Evolutionary conservation across 495 filamentous ascomycete species (phyloP), one percentile per base, ranked within the genome.

Genomic region (Alectoria sarmentosa): DNA sequence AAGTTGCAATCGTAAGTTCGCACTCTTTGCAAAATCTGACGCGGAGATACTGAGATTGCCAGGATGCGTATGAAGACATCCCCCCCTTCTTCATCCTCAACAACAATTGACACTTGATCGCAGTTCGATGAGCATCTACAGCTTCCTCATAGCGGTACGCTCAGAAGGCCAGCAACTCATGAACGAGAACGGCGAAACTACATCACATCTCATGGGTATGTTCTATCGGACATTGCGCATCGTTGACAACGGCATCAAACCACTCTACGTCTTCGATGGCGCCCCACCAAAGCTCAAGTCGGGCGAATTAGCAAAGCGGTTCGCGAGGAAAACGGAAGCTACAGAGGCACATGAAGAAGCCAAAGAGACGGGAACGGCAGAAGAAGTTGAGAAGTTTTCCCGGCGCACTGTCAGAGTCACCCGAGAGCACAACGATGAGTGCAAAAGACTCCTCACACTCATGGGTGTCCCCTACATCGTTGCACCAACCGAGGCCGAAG

Each of bases 41-140:
- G 4, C 32, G 26, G 4, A 60, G 8, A 46, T 59, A 57, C 63
- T 65, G n/a, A 64, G 57, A 34, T 30, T 17, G 48, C 41, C 70
- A 93, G 89, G 91, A 96, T 88, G 92, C 91, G 91, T 96, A 88
- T 62, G 88, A 11, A 36, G 30, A 21, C 17, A 55, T 55, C 30
- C 30, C 77, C 56, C 30, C 26, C 17, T n/a, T 15, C 36, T n/a
- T 26, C 28, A 14, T 37, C 36, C 41, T 28, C 4, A 63, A 63
- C 11, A 44, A 54, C 11, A 10, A 34, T 58, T 62, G 48, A 60
- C 48, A 64, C 55, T 15, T 38, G 54, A 23, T 23, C 0, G 66
- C 70, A 96, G 91, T 54, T 98, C 94, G 44, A 98, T 98, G 94
- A 94, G 89, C 74, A 96, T 98, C 73, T 98, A 98, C 82, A 92